Conservation (phyloP, 2,329 filamentous ascomycete genomes). For the Hymenoscyphus occultus region DNA sequence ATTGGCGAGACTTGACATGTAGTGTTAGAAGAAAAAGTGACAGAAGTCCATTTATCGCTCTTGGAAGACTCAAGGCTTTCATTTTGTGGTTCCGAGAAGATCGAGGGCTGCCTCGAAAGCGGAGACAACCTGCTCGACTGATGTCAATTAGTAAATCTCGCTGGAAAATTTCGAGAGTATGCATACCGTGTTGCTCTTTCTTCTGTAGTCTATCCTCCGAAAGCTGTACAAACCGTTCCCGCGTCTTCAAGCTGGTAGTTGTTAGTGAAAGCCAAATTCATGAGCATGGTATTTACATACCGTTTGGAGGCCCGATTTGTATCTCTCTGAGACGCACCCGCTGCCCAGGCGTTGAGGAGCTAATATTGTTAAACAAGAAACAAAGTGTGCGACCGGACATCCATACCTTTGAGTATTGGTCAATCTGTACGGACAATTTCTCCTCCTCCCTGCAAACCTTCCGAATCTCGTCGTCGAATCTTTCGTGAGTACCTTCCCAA, state of each 20-base stretch:
- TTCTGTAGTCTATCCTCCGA: slow-evolving; percentile 68
- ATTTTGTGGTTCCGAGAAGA: slow-evolving; percentile 1
- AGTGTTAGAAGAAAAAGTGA: background rate
- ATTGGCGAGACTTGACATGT: slow-evolving; percentile 5
- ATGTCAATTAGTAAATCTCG: slow-evolving; percentile 1
- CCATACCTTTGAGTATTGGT: background rate
- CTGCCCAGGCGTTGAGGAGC: slow-evolving; percentile 76
- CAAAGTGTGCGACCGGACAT: background rate
- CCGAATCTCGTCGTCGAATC: slow-evolving; percentile 66
- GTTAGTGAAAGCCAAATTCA: slow-evolving; percentile 7
- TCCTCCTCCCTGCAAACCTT: slow-evolving; percentile 63
- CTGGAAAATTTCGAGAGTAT: background rate
- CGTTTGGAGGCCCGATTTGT: slow-evolving; percentile 75
- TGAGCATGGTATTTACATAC: slow-evolving; percentile 41
- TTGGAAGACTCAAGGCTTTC: background rate
- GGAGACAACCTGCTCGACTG: background rate
- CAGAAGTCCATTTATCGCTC: background rate
- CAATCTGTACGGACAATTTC: slow-evolving; percentile 46
- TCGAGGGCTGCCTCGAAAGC: slow-evolving; percentile 6
- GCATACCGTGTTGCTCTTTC: slow-evolving; percentile 78
- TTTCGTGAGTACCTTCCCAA: slow-evolving; percentile 25
- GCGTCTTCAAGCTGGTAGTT: slow-evolving; percentile 65
- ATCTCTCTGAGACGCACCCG: slow-evolving; percentile 68
- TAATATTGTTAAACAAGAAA: slow-evolving; percentile 56
- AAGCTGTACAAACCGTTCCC: slow-evolving; percentile 71